Evolutionary conservation across 345 rosid genomes (phyloP).

Genomic region (Turnera subulata): DNA sequence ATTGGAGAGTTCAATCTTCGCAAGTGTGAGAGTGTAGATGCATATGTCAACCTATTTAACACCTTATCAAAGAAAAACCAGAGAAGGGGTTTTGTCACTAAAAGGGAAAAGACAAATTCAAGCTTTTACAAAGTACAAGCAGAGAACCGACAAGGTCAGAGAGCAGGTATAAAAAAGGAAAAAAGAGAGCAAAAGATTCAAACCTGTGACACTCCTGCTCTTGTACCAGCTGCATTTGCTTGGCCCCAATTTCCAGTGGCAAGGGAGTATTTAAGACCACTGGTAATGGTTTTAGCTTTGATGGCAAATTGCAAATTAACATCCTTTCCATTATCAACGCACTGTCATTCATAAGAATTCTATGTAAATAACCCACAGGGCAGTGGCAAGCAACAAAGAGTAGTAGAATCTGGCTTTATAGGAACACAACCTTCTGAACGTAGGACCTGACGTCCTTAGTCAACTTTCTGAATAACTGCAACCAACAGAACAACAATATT

Average conservation of each 20-base stretch:
- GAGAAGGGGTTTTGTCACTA: too few species aligned
- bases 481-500: constrained; percentile 4
- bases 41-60: constrained; percentile 90
- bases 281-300: constrained; percentile 95
- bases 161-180: neutral
- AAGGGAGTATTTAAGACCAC: constrained; percentile 95
- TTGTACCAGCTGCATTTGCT: constrained; percentile 98
- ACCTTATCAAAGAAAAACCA: constrained; percentile 33
- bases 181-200: neutral
- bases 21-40: constrained; percentile 92
- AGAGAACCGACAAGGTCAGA: neutral
- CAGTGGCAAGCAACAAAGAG: neutral
- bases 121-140: neutral
- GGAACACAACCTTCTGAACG: constrained; percentile 80
- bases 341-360: constrained; percentile 41
- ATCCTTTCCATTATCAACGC: constrained; percentile 96
- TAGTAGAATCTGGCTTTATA: constrained; percentile 9
- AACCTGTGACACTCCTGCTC: constrained; percentile 99
- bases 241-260: constrained; percentile 99
- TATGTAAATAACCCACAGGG: constrained; percentile 12
- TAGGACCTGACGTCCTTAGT: constrained; percentile 91
- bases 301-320: constrained; percentile 94
- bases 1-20: constrained; percentile 97
- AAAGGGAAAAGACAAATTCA: neutral
- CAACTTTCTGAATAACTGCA: constrained; percentile 93